Evolutionary conservation across 768 basidiomycete species (phyloP), one percentile per base, ranked within the genome.

Genomic region (Amanita molliuscula): DNA sequence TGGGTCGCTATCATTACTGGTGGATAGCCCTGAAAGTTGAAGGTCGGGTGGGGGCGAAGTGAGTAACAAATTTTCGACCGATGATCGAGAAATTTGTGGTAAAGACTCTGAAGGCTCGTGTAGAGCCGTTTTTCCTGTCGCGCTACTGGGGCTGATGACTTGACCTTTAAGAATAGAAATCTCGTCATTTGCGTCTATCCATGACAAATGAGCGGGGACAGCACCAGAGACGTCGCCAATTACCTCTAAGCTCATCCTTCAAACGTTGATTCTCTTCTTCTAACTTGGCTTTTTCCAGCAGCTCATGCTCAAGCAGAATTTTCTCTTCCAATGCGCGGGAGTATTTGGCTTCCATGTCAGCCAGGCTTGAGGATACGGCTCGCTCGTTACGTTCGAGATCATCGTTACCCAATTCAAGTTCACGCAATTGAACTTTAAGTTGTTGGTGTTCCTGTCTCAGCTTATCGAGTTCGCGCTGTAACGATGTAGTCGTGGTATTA

Each of bases 401-500:
- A 60, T 99, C 96, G 60, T 96, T 97, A 42, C 95, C 95, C 81
- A 98, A 87, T 67, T 98, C 95, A 26, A 96, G 72, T 64, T 97
- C 90, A 18, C 88, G 79, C 15, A 92, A 68, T 60, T 86, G 82
- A 18, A 85, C 69, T 65, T 87, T 87, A 53, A 78, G 65, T 44
- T 72, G 71, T 60, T 85, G 84, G 54, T 83, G 75, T 53, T 84
- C 81, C 60, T 86, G 81, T 50, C 90, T 78, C 33, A 88, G 73
- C 50, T 77, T 79, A 59, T 95, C 92, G 40, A 94, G 73, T 66
- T 97, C 89, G 51, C 88, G 84, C 65, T 98, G 95, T 55, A 99
- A 77, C 47, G 91, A 91, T 1, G 86, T 81, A 4, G 86, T 85
- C 0, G 90, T 90, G 15, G 88, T 88, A 61, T 96, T 95, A 63